Base-by-base conservation (phyloP, 2,329 filamentous ascomycete genomes). In the Aspergillus quadricinctus region DNA sequence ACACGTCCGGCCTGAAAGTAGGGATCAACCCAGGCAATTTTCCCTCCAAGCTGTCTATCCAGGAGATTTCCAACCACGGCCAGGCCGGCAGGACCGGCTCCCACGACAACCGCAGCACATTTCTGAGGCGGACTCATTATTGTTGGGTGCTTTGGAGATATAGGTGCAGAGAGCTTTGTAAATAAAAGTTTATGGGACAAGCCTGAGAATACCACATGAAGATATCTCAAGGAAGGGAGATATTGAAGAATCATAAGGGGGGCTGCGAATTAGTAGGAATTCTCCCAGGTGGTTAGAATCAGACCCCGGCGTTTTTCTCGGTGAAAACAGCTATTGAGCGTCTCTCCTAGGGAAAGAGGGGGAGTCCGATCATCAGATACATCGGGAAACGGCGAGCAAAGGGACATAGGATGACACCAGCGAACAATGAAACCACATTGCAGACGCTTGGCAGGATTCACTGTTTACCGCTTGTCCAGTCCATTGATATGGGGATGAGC, bases 41-140 rank as follows among this genome's bases (percentile, higher is more conserved):
- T 78, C n/a, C 63, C 65, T 8, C 73, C 69, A 7, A 79, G 72
- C 49, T 78, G 76, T 31, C 78, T 76, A 64, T 86, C 82, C 19
- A 87, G 75, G 19, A 87, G 70, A 63, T 84, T 85, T n/a, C 84
- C 84, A 25, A 87, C 76, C 6, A 80, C 80, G 3, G 83, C 83
- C 54, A 87, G 78, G 55, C 84, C 84, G 46, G 81, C 81, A 3
- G 83, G 80, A 17, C 83, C 83, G 54, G 78, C 81, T 51, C 83
- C 83, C 21, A 85, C 80, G 2, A 86, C 83, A 1, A 85, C 78
- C 3, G 82, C 82, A 50, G 77, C 78, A 63, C 78, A 83, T 64
- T 64, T 72, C 46, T 68, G 66, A 17, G 68, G 58, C 48, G 65
- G 46, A 48, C 52, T 58, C 60, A 72, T 68, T 64, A 50, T 64